Conservation (phyloP, 176 grass and related monocot genomes). For the Eleusine coracana region DNA sequence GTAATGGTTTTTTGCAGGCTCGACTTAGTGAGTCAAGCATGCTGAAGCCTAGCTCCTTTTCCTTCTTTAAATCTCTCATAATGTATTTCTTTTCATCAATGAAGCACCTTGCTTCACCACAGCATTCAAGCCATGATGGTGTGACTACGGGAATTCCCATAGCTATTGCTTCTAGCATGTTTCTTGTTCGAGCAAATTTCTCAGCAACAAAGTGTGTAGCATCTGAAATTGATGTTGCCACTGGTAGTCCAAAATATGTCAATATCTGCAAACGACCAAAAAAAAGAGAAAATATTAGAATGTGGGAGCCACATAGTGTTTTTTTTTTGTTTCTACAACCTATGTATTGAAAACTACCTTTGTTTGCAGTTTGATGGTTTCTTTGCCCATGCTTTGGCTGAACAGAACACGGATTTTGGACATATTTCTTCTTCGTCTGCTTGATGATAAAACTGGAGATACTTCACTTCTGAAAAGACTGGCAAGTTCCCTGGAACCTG, state of each 20-base stretch:
- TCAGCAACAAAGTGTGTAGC: conserved; percentile 90
- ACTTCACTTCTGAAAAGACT: conserved; percentile 45
- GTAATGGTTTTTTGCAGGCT: conserved; percentile 55
- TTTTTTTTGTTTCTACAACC: conserved; percentile 27
- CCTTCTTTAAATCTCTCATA: conserved; percentile 87
- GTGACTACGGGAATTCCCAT: conserved; percentile 75
- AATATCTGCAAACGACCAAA: conserved; percentile 65
- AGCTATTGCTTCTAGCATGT: conserved; percentile 92
- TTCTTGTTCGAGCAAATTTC: conserved; percentile 86
- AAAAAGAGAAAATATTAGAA: not conserved
- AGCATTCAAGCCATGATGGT: conserved; percentile 81
- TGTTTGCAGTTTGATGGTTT: conserved; percentile 69
- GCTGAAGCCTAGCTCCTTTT: conserved; percentile 81
- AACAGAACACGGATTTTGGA: conserved; percentile 63
- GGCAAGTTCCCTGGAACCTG: conserved; percentile 55
- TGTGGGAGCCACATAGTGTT: conserved; percentile 11
- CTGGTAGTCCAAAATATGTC: conserved; percentile 52
- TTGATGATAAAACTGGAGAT: conserved; percentile 46
- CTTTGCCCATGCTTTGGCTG: conserved; percentile 76
- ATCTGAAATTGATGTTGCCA: conserved; percentile 58
- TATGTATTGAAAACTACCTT: conserved; percentile 60
- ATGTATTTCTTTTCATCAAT: conserved; percentile 82
- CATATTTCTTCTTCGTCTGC: conserved; percentile 59
- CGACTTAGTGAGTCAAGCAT: conserved; percentile 63
- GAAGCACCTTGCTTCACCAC: conserved; percentile 65